phyloP scores from a whole-genome alignment of 1,284 basidiomycete species.

The Apiotrichum sp. region DNA sequence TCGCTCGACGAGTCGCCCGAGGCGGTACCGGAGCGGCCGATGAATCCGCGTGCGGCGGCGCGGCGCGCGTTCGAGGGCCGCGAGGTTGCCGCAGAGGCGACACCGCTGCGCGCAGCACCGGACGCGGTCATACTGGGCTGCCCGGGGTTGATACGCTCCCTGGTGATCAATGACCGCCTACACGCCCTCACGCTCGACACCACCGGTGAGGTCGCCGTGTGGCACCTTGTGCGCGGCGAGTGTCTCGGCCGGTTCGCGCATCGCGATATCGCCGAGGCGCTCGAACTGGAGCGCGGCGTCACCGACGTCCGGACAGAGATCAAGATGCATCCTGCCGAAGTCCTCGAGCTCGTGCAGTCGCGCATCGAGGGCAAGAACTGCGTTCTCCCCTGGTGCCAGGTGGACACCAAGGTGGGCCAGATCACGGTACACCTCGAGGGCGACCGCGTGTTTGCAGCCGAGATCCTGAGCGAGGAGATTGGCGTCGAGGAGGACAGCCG shows the following conservation, averaged over 20 bases:
- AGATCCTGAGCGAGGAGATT: constrained; percentile 89
- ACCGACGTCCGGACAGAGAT: constrained; percentile 39
- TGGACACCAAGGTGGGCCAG: constrained; percentile 84
- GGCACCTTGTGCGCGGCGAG: constrained; percentile 77
- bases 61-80: constrained; percentile 63
- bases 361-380: constrained; percentile 88
- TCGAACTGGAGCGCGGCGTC: constrained; percentile 40
- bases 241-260: constrained; percentile 68
- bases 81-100: constrained; percentile 75
- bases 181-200: constrained; percentile 90
- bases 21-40: neutral
- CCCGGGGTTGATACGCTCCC: constrained; percentile 73
- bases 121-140: constrained; percentile 71
- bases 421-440: constrained; percentile 84
- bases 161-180: constrained; percentile 81
- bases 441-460: constrained; percentile 77
- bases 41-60: constrained; percentile 29
- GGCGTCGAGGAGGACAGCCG: constrained; percentile 70
- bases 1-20: constrained; percentile 17
- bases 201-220: constrained; percentile 72
- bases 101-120: constrained; percentile 58
- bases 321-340: constrained; percentile 53
- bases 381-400: constrained; percentile 74
- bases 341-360: constrained; percentile 77
- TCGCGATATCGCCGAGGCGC: constrained; percentile 59